Evolutionary conservation across 805 yeast genomes (phyloP), one percentile per base, ranked within the genome.

Genomic region (Saccharomycopsis javanensis): DNA sequence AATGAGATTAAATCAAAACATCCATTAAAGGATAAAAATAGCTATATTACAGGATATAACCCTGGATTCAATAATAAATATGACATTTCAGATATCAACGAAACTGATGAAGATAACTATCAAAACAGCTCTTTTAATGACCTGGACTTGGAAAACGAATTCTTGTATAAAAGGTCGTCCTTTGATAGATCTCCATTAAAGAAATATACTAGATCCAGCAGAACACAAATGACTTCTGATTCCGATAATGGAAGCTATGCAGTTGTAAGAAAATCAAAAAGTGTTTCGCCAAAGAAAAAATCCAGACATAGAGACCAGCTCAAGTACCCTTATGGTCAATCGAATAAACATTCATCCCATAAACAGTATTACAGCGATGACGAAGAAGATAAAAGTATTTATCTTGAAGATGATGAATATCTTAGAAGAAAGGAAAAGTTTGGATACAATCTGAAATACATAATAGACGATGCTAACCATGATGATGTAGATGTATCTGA

Each of bases 101-200:
- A 50, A 23, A 23, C 23, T 8, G 38, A 34, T 18, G 48, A 50
- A 18, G n/a, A 55, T 1, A 55, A 54, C 11, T 16, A 37, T 27
- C 28, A 51, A n/a, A 11, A 23, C 7, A 25, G 6, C 37, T 23
- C 35, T 15, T 28, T 18, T 50, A 50, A 53, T 54, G 62, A 58
- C 16, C 54, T 50, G 31, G 61, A 57, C 58, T 35, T 59, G 50
- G 54, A 56, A 35, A 53, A 60, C 16, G 38, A 60, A 54, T 46
- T n/a, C 34, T n/a, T 34, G 8, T 25, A 4, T 16, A 25, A 48
- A 28, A 33, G 5, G 11, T 31, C 10, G 10, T 11, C 25, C 8
- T 27, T 18, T 4, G 13, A 11, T 42, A 10, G 5, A 10, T 20
- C 23, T 20, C 48, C 25, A 20, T 7, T 42, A 11, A 42, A 25